Evolutionary conservation across 805 yeast species (phyloP), one percentile per base, ranked within the genome.

Genomic region (Cyberlindnera americana): DNA sequence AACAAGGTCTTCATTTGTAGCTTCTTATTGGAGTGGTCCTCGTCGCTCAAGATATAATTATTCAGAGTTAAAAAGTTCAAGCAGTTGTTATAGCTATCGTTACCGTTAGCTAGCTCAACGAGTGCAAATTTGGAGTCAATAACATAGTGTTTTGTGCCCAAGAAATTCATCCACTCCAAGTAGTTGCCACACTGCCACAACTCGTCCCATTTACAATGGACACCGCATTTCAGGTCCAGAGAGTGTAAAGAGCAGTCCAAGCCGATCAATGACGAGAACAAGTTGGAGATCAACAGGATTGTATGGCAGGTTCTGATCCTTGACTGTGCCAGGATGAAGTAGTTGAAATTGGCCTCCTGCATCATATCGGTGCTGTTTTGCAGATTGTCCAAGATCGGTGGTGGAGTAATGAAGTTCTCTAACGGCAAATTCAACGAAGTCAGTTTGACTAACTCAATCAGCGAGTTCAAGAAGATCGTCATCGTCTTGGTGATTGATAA

Each of bases 381-480:
- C 21, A 53, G 26, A 32, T 62, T 62, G 37, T 65, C 66, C 33
- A 62, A 59, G 29, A 64, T 64, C 22, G 67, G 65, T 21, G 70
- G 70, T 19, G 68, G 69, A 8, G 59, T 62, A 35, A 67, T 46
- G 25, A 68, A 56, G 35, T 61, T 59, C 48, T 77, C 78, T 37
- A 82, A 70, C n/a, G 83, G 76, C 33, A 71, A 60, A 51, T 81
- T 83, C 51, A 85, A 70, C 16, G 83, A 79, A 0, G 90, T 81
- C 0, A 84, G 69, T 50, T 81, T 85, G 14, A 90, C 81, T 56
- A 90, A 65, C 16, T 88, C 81, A 47, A 84, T 79, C 51, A 89
- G 71, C 0, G 95, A 91, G 60, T 81, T 82, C 29, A 89, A 75
- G 56, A 87, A 95, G 23, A 90, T 74, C 11, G 85, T 77, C 39